Percentiles rank a stretch among this genome's conserved stretches.
Conservation (phyloP, 345 rosid species). For the Lumnitzera littorea region DNA sequence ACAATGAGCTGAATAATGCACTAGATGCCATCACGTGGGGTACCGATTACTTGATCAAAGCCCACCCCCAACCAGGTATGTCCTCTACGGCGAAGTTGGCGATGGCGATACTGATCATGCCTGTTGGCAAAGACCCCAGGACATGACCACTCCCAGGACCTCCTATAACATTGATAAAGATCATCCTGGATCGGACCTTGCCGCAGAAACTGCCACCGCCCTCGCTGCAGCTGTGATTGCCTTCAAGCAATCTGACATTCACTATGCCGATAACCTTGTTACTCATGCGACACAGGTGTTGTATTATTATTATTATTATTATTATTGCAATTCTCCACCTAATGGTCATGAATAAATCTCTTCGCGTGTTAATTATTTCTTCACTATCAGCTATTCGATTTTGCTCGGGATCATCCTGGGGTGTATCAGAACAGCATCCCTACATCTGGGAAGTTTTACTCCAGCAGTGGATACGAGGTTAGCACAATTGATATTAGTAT, state of each 20-base stretch:
- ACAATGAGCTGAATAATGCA: slow-evolving; percentile 31
- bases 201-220: slow-evolving; percentile 63
- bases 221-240: slow-evolving; percentile 65
- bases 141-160: slow-evolving; percentile 58
- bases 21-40: slow-evolving; percentile 55
- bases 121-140: slow-evolving; percentile 73
- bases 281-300: slow-evolving; percentile 40
- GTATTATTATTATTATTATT: too few species aligned
- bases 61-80: slow-evolving; percentile 37
- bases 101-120: slow-evolving; percentile 48
- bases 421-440: slow-evolving; percentile 27
- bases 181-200: slow-evolving; percentile 64
- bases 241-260: slow-evolving; percentile 18
- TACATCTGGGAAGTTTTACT: slow-evolving; percentile 27
- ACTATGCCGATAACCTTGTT: slow-evolving; percentile 36
- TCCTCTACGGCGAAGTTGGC: slow-evolving; percentile 56
- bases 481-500: too few species aligned
- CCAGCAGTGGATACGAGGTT: slow-evolving; percentile 34
- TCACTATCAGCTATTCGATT: slow-evolving; percentile 29
- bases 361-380: too few species aligned
- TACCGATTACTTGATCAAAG: slow-evolving; percentile 62
- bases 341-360: too few species aligned
- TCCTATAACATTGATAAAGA: slow-evolving; percentile 28
- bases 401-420: slow-evolving; percentile 23
- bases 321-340: too few species aligned